Evolutionary conservation across 2,329 filamentous ascomycete genomes (phyloP).

Genomic region (Penicillium sp.): DNA sequence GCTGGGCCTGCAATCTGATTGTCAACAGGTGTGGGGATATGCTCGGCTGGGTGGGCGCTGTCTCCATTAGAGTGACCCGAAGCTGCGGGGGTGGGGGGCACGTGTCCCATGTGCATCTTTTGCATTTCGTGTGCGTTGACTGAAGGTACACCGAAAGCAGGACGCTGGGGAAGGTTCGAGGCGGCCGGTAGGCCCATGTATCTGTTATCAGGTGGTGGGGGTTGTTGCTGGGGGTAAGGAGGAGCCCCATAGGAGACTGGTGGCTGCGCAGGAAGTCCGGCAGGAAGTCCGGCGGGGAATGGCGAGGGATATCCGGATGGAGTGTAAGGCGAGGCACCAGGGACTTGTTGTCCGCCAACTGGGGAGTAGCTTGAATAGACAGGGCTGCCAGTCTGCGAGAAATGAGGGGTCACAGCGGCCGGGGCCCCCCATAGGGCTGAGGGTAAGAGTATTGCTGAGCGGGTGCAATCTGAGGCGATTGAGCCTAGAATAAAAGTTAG

Average conservation of each 20-base stretch:
- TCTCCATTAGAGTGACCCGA: constrained; percentile 32
- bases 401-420: constrained; percentile 32
- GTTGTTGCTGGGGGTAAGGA: constrained; percentile 44
- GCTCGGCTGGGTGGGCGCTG: constrained; percentile 18
- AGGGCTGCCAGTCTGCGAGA: constrained; percentile 43
- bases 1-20: constrained; percentile 52
- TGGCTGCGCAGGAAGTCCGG: constrained; percentile 26
- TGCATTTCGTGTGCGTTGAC: constrained; percentile 56
- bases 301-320: constrained; percentile 33
- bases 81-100: constrained; percentile 30
- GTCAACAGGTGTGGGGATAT: constrained; percentile 48
- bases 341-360: constrained; percentile 36
- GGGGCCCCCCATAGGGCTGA: constrained; percentile 42
- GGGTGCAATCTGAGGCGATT: constrained; percentile 43
- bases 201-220: constrained; percentile 39
- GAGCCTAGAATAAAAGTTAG: constrained; percentile 31
- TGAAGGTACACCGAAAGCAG: constrained; percentile 55
- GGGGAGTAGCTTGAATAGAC: constrained; percentile 38
- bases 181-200: constrained; percentile 56
- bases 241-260: constrained; percentile 39
- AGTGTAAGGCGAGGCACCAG: constrained; percentile 32
- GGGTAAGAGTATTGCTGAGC: constrained; percentile 38
- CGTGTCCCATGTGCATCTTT: constrained; percentile 55
- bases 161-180: constrained; percentile 60
- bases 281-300: constrained; percentile 28